These are phyloP conservation scores for Trypanosoma avium DNA, from an alignment of 208 protist species.

Conservation along the genomic window DNA sequence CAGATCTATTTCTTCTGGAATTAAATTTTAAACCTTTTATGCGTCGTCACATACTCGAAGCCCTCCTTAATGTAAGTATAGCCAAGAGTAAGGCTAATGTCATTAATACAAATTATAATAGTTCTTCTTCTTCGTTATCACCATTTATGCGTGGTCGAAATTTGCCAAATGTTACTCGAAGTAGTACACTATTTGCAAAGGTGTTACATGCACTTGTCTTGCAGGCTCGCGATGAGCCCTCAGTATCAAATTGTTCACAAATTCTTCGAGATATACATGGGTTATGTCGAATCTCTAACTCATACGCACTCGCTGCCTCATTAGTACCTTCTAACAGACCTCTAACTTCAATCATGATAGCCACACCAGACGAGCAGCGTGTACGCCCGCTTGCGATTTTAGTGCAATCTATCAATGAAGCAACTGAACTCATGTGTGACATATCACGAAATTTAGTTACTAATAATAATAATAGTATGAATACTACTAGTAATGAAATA, in stretches of 20 bases:
- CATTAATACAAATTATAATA: neutral
- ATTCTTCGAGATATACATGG: constrained; percentile 35
- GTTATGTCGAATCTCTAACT: constrained; percentile 42
- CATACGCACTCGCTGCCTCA: constrained; percentile 52
- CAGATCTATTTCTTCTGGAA: constrained; percentile 14
- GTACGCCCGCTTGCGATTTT: constrained; percentile 6
- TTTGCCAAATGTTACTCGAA: constrained; percentile 29
- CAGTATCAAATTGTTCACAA: neutral
- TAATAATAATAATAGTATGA: neutral
- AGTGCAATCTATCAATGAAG: constrained; percentile 11
- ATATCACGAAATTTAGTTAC: neutral
- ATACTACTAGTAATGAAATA: no score
- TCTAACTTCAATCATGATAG: constrained; percentile 48
- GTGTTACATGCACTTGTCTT: constrained; percentile 39
- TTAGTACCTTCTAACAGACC: constrained; percentile 37
- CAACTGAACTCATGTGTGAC: constrained; percentile 4
- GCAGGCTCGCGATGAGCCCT: constrained; percentile 16
- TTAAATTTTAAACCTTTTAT: neutral
- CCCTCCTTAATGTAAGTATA: constrained; percentile 17
- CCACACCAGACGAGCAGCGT: constrained; percentile 33
- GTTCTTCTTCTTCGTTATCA: constrained; percentile 15
- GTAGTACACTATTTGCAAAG: constrained; percentile 40
- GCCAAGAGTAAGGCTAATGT: constrained; percentile 6
- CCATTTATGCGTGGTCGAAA: constrained; percentile 13
- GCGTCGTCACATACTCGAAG: neutral